Evolutionary conservation across 176 grass and related monocot genomes (phyloP).

Genomic region (Carex pumila): DNA sequence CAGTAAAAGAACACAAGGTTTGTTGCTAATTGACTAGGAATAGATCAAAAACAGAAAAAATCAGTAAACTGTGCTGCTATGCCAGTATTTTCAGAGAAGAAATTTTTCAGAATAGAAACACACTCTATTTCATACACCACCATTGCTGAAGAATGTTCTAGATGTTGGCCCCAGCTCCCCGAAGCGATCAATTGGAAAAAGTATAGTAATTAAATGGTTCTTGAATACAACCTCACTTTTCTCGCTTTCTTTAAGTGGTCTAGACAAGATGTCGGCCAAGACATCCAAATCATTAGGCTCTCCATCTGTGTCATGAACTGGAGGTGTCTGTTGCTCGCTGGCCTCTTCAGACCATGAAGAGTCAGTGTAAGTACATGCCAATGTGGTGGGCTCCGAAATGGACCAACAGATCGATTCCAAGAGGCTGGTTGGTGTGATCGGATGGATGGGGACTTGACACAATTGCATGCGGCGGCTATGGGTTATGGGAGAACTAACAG

Average conservation of each 20-base stretch:
- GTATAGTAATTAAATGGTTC: constrained; percentile 90
- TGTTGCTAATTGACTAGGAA: too few species aligned
- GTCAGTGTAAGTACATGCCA: constrained; percentile 59
- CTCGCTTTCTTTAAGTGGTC: constrained; percentile 72
- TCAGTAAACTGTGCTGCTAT: too few species aligned
- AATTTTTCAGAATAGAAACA: too few species aligned
- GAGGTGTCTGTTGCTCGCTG: constrained; percentile 39
- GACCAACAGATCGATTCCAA: constrained; percentile 94
- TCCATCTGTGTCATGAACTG: constrained; percentile 39
- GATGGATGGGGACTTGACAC: constrained; percentile 68
- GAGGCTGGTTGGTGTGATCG: constrained; percentile 62
- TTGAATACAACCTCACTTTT: constrained; percentile 72
- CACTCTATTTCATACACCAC: too few species aligned
- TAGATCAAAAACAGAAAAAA: too few species aligned
- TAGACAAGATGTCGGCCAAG: constrained; percentile 52
- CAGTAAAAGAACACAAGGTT: too few species aligned
- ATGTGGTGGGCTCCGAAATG: constrained; percentile 70
- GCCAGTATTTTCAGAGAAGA: too few species aligned
- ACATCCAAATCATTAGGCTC: constrained; percentile 45
- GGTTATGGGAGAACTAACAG: too few species aligned
- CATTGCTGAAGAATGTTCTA: constrained; percentile 70
- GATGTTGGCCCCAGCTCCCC: constrained; percentile 80
- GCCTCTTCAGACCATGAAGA: constrained; percentile 74
- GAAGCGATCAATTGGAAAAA: constrained; percentile 95
- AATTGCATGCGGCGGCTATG: too few species aligned